Evolutionary conservation across 2,329 filamentous ascomycete species (phyloP), one percentile per base, ranked within the genome.

Genomic region (Fulvia fulva): DNA sequence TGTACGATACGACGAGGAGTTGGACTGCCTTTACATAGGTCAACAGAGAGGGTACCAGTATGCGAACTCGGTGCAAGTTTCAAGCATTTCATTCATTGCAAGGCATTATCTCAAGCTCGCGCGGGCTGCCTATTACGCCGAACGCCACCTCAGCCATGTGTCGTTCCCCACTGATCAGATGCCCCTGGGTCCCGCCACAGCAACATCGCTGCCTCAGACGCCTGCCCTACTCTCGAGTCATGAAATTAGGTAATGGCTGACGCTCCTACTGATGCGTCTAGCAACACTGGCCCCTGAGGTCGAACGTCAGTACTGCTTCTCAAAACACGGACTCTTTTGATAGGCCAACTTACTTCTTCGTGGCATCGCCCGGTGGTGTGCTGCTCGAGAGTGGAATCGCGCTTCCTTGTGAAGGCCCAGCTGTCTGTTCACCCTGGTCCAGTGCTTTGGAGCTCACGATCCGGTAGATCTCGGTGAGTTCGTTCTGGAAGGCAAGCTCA

Each of bases 401-500:
- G 67, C 89, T 85, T 67, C 86, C 87, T 70, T 94, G 88, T 66
- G 66, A 66, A 37, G 89, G 88, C 72, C 89, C 88, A 74, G 90
- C 88, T 64, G 87, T 83, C 62, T 86, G 84, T 69, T 96, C 92
- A 72, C 90, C 91, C 72, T 89, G 90, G 75, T 97, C 93, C 70
- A 97, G 86, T 44, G 91, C 91, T 83, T 97, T 97, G 84, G 89
- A 94, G 57, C 93, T 97, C 65, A 99, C 94, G 71, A 99, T 99
- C 73, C 92, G 90, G 84, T 97, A 99, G 80, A 99, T 99, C 83
- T 99, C 94, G 96, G 94, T 99, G 75, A 99, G 83, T 74, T 99
- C 99, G 79, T 99, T 73, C 92, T 56, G 93, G 85, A 99, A 97
- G 61, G 94, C 94, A 73, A 97, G 87, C 80, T 99, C 94, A 67